Percentiles rank a stretch among this genome's conserved stretches.
phyloP scores from a whole-genome alignment of 208 protist genomes.

The Endotrypanum monterogeii region DNA sequence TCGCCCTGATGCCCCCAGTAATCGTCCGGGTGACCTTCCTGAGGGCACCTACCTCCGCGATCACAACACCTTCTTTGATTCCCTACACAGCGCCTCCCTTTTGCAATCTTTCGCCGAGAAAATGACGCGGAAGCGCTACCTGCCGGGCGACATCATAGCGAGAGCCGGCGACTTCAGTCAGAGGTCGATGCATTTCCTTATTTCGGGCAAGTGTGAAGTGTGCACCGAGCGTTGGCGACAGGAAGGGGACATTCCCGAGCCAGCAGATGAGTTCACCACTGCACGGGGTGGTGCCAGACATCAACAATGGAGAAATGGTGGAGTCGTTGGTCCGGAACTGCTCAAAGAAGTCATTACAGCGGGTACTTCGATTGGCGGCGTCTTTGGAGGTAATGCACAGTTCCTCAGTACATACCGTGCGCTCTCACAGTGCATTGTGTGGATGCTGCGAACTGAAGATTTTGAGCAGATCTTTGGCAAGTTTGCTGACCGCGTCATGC shows the following conservation, averaged over 20 bases:
- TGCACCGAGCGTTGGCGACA: constrained; percentile 24
- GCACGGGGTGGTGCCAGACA: neutral
- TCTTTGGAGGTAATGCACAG: constrained; percentile 62
- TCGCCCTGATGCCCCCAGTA: constrained; percentile 2
- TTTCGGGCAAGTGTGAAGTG: constrained; percentile 78
- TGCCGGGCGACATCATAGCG: constrained; percentile 63
- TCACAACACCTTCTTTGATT: constrained; percentile 55
- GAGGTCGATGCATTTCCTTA: constrained; percentile 71
- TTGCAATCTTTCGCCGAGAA: constrained; percentile 64
- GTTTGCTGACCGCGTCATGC: constrained; percentile 65
- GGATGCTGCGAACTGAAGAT: constrained; percentile 49
- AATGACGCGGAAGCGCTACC: constrained; percentile 60
- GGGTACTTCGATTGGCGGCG: constrained; percentile 71
- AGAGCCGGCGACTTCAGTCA: constrained; percentile 55
- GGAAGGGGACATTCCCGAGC: neutral
- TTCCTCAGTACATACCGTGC: constrained; percentile 67
- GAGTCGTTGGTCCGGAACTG: neutral
- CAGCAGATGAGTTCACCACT: neutral
- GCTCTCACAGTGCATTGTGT: constrained; percentile 82
- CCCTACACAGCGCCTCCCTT: constrained; percentile 53
- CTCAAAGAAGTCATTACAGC: constrained; percentile 35
- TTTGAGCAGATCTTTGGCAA: constrained; percentile 69
- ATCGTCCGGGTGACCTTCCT: constrained; percentile 10
- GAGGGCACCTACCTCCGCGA: constrained; percentile 66
- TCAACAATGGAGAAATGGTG: neutral